Conservation (phyloP, 2,329 filamentous ascomycete genomes). For the Sodiomyces alkalinus region DNA sequence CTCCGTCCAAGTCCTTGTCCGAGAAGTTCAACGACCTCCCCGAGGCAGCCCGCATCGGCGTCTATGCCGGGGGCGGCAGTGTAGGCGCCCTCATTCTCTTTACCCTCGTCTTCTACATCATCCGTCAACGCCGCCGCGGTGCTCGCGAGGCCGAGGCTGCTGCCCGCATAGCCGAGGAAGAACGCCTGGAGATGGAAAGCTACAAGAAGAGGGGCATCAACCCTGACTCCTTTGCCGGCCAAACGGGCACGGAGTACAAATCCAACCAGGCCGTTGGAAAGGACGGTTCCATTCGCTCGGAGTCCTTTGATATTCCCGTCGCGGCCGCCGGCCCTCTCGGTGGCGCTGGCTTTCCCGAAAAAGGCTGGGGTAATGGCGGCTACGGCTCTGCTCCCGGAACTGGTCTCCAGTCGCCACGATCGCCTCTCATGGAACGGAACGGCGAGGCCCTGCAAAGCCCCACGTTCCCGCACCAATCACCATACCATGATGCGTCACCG, state of each 20-base stretch:
- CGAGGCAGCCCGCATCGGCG: constrained; percentile 30
- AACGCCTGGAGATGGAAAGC: constrained; percentile 34
- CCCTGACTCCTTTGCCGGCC: constrained; percentile 27
- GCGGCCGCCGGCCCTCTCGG: constrained; percentile 13
- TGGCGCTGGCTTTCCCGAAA: constrained; percentile 13
- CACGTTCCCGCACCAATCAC: not conserved
- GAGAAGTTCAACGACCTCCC: constrained; percentile 41
- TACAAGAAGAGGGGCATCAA: constrained; percentile 31
- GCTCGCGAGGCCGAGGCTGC: constrained; percentile 32
- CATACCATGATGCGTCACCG: constrained; percentile 1
- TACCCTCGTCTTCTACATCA: constrained; percentile 34
- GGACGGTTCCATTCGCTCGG: constrained; percentile 12
- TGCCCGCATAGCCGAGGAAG: constrained; percentile 25
- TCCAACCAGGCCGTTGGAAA: constrained; percentile 10
- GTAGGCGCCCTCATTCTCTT: constrained; percentile 26
- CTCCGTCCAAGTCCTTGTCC: constrained; percentile 25
- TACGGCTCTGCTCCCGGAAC: constrained; percentile 7
- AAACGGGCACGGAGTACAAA: constrained; percentile 21
- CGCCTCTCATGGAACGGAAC: not conserved
- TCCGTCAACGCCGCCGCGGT: constrained; percentile 38
- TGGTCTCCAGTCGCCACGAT: not conserved
- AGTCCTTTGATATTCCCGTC: constrained; percentile 17
- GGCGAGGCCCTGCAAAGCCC: not conserved
- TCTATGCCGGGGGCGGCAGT: constrained; percentile 34
- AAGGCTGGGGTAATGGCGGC: constrained; percentile 10